phyloP scores from a whole-genome alignment of 2,329 filamentous ascomycete species.

The Chrysosporium keratinophilum region DNA sequence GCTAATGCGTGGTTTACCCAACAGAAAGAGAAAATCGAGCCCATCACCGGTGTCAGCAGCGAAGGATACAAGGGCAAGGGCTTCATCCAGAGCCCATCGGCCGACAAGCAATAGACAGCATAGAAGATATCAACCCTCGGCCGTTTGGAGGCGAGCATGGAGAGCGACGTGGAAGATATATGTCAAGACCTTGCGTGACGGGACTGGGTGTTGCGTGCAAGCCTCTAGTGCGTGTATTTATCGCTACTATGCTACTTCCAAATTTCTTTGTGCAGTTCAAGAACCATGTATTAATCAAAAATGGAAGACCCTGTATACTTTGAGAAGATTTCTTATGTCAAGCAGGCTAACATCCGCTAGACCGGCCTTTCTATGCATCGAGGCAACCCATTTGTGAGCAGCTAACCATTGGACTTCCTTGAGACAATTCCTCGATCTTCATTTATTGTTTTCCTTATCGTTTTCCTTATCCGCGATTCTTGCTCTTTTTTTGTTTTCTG shows the following conservation, averaged over 20 bases:
- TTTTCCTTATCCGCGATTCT: neutral
- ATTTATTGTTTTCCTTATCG: neutral
- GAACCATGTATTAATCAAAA: constrained; percentile 10
- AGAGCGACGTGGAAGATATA: neutral
- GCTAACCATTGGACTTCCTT: neutral
- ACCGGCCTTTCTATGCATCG: neutral
- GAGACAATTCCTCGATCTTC: neutral
- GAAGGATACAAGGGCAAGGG: constrained; percentile 69
- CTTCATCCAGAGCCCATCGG: constrained; percentile 56
- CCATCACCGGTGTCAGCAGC: constrained; percentile 71
- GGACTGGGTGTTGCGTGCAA: constrained; percentile 5
- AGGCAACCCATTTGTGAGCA: neutral
- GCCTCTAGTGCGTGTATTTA: constrained; percentile 7
- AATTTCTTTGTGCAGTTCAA: constrained; percentile 7
- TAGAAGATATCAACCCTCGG: neutral
- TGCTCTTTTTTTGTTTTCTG: neutral
- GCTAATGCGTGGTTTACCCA: neutral
- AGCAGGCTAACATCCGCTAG: neutral
- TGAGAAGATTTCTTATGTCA: neutral
- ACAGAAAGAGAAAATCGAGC: constrained; percentile 74
- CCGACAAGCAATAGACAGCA: constrained; percentile 26
- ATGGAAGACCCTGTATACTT: constrained; percentile 6
- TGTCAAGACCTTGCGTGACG: constrained; percentile 1
- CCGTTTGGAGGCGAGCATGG: neutral
- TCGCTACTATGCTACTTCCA: constrained; percentile 3